A percentile compares a stretch with the other conserved stretches of the same genome.
Evolutionary conservation across 176 grass and related monocot genomes (phyloP).

Genomic region (Zizania latifolia): DNA sequence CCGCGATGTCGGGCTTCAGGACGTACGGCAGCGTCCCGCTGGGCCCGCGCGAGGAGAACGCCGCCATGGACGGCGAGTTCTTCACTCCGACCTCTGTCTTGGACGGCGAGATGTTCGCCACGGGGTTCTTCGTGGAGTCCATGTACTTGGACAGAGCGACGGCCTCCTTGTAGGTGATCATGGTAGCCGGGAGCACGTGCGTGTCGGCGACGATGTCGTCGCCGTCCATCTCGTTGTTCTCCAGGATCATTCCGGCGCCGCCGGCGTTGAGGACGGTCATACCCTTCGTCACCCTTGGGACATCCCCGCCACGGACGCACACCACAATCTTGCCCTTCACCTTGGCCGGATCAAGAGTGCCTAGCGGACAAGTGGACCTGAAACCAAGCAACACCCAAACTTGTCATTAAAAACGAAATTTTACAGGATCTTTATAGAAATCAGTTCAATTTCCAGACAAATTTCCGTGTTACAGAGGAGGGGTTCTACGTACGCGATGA

Average conservation of each 20-base stretch:
- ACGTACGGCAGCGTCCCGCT: conserved; percentile 41
- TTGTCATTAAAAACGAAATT: background rate
- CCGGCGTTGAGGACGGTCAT: conserved; percentile 36
- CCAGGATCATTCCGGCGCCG: conserved; percentile 63
- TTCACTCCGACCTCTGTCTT: conserved; percentile 50
- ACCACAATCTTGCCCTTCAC: conserved; percentile 61
- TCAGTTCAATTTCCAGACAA: background rate
- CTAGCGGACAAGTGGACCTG: conserved; percentile 25
- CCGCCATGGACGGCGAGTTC: conserved; percentile 47
- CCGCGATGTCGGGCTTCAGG: conserved; percentile 63
- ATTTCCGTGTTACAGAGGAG: background rate
- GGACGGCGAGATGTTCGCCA: conserved; percentile 49
- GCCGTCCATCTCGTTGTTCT: conserved; percentile 19
- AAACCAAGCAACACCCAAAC: background rate
- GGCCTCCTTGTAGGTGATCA: conserved; percentile 52
- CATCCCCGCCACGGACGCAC: conserved; percentile 19
- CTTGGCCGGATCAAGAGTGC: conserved; percentile 43
- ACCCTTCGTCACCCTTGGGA: conserved; percentile 25
- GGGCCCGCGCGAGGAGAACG: conserved; percentile 67
- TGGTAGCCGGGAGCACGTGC: conserved; percentile 65
- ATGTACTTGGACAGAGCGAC: conserved; percentile 41
- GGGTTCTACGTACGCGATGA: background rate
- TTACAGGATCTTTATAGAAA: background rate
- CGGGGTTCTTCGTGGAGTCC: conserved; percentile 25
- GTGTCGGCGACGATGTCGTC: conserved; percentile 33